phyloP scores from a whole-genome alignment of 164 flowering plant genomes.

The Akebia trifoliata region DNA sequence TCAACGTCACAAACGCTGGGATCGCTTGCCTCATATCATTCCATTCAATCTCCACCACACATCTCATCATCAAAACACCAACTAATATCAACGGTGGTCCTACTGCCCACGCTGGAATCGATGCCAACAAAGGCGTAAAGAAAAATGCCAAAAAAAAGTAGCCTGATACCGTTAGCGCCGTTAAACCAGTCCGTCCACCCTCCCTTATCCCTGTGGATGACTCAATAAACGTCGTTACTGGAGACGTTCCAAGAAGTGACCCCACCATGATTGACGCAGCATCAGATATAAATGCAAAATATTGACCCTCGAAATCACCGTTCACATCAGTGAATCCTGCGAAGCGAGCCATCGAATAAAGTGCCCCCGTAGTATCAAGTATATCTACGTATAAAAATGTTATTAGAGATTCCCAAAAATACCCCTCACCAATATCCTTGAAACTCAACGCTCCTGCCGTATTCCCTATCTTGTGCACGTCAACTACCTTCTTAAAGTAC shows the following conservation, averaged over 20 bases:
- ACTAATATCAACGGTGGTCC: slow-evolving; percentile 88
- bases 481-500: slow-evolving; percentile 75
- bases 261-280: slow-evolving; percentile 77
- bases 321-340: slow-evolving; percentile 55
- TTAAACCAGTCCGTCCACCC: slow-evolving; percentile 87
- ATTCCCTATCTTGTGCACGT: slow-evolving; percentile 55
- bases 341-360: slow-evolving; percentile 86
- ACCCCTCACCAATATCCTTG: slow-evolving; percentile 33
- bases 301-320: slow-evolving; percentile 88
- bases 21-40: slow-evolving; percentile 74
- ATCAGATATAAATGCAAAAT: slow-evolving; percentile 91
- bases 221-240: slow-evolving; percentile 79
- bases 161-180: slow-evolving; percentile 70
- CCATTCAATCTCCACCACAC: slow-evolving; percentile 90
- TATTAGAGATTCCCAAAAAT: slow-evolving; percentile 78
- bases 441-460: slow-evolving; percentile 88
- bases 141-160: slow-evolving; percentile 70
- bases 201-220: slow-evolving; percentile 90
- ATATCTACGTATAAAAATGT: slow-evolving; percentile 87
- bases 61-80: slow-evolving; percentile 90
- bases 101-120: slow-evolving; percentile 95
- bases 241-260: slow-evolving; percentile 82
- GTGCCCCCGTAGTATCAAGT: slow-evolving; percentile 76
- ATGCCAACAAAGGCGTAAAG: slow-evolving; percentile 83
- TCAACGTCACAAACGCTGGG: slow-evolving; percentile 76